Evolutionary conservation across 2,329 filamentous ascomycete genomes (phyloP).

Genomic region (Botrytis porri): DNA sequence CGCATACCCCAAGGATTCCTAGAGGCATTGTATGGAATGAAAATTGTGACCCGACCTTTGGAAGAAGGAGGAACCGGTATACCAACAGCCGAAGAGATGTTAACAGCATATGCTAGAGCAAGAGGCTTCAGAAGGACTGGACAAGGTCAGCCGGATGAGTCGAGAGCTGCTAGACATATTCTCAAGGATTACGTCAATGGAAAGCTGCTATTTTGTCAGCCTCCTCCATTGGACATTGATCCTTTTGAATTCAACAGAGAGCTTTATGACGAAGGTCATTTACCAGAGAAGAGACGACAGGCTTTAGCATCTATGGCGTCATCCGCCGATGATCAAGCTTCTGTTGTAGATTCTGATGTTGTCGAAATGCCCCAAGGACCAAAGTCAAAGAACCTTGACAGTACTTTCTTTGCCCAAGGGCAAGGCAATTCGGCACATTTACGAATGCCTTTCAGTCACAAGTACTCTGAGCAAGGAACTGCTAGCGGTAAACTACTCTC

Average conservation of each 20-base stretch:
- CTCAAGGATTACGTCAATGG: slow-evolving; percentile 98
- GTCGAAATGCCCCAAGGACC: slow-evolving; percentile 56
- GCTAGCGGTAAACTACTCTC: slow-evolving; percentile 65
- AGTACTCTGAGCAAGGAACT: slow-evolving; percentile 79
- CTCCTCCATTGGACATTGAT: slow-evolving; percentile 74
- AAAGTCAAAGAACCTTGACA: slow-evolving; percentile 78
- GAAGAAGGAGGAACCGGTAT: slow-evolving; percentile 92
- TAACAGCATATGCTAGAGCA: slow-evolving; percentile 82
- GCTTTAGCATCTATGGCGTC: slow-evolving; percentile 50
- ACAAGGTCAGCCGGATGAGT: slow-evolving; percentile 88
- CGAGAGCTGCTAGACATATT: slow-evolving; percentile 81
- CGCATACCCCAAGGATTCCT: slow-evolving; percentile 85
- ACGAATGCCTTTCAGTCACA: slow-evolving; percentile 80
- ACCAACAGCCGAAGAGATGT: slow-evolving; percentile 79
- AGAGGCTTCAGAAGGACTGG: slow-evolving; percentile 89
- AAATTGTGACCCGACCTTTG: slow-evolving; percentile 72
- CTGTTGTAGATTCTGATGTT: slow-evolving; percentile 48
- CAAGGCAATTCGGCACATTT: slow-evolving; percentile 63
- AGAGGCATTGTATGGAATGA: slow-evolving; percentile 91
- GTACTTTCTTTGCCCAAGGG: slow-evolving; percentile 77
- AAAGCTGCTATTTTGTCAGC: slow-evolving; percentile 88
- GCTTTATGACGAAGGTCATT: slow-evolving; percentile 77
- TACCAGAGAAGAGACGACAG: slow-evolving; percentile 76
- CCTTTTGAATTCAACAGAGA: slow-evolving; percentile 79
- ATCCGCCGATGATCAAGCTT: slow-evolving; percentile 39